These are phyloP conservation scores for Dendrobium huoshanense DNA, from an alignment of 106 monocot genomes.

Conservation along the genomic window DNA sequence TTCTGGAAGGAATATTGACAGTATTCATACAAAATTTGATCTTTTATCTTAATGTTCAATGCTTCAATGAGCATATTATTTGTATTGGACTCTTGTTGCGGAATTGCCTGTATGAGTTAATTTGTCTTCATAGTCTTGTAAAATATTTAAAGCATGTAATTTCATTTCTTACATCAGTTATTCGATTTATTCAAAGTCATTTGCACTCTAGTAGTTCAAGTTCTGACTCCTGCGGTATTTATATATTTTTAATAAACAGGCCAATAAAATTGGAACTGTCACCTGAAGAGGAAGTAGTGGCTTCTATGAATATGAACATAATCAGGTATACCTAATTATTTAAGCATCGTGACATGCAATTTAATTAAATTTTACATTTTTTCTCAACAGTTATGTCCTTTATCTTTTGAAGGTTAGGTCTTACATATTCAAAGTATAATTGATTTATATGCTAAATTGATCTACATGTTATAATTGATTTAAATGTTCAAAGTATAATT, in stretches of 20 bases:
- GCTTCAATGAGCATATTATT: not conserved
- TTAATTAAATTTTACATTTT: not conserved
- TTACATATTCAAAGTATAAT: not conserved
- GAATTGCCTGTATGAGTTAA: not conserved
- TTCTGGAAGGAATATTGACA: not conserved
- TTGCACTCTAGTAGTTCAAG: not conserved
- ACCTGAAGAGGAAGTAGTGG: conserved; percentile 89
- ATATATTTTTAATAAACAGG: conserved; percentile 26
- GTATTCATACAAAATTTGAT: not conserved
- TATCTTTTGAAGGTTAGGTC: not conserved
- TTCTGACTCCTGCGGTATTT: conserved; percentile 6
- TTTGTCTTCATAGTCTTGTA: not conserved
- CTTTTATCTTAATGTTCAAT: not conserved
- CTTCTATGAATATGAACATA: conserved; percentile 70
- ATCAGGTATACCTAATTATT: conserved; percentile 57
- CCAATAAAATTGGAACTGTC: conserved; percentile 89
- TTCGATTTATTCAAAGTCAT: not conserved
- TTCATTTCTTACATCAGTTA: not conserved
- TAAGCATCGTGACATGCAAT: not conserved
- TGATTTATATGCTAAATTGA: too few relatives aligned
- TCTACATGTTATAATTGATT: not conserved
- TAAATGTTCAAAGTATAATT: too few relatives aligned
- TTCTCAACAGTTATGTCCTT: not conserved
- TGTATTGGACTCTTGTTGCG: not conserved
- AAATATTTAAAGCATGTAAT: not conserved